Evolutionary conservation across 805 yeast species (phyloP).

Genomic region (Ascoidea tarda): DNA sequence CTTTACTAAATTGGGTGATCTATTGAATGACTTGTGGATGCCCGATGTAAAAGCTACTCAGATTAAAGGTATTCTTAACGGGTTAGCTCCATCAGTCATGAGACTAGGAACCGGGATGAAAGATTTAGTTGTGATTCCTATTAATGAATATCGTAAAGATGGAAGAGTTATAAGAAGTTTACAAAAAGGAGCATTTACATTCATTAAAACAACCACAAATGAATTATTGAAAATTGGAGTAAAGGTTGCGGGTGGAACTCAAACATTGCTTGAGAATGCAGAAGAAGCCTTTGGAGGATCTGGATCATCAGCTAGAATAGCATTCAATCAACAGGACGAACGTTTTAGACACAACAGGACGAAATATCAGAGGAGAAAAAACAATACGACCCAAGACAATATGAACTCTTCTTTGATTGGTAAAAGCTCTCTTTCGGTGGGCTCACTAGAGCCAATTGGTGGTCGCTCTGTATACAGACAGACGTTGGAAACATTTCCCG

Average conservation of each 20-base stretch:
- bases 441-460: neutral
- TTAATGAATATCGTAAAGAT: slow-evolving; percentile 61
- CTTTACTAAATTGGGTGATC: slow-evolving; percentile 38
- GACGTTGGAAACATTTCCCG: slow-evolving; percentile 14
- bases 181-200: slow-evolving; percentile 60
- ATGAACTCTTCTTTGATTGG: slow-evolving; percentile 4
- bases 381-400: neutral
- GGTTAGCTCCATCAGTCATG: slow-evolving; percentile 71
- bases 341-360: neutral
- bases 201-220: slow-evolving; percentile 66
- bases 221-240: slow-evolving; percentile 76
- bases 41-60: slow-evolving; percentile 82
- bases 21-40: slow-evolving; percentile 63
- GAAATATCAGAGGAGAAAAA: neutral
- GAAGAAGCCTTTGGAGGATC: slow-evolving; percentile 70
- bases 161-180: slow-evolving; percentile 55
- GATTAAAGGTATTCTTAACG: slow-evolving; percentile 67
- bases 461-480: neutral
- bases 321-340: slow-evolving; percentile 9
- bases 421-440: neutral
- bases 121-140: slow-evolving; percentile 59
- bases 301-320: slow-evolving; percentile 37
- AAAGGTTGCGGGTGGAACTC: slow-evolving; percentile 80
- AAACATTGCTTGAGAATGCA: slow-evolving; percentile 61
- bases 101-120: slow-evolving; percentile 68